Conservation (phyloP, 164 flowering plant genomes). For the Piper betle region DNA sequence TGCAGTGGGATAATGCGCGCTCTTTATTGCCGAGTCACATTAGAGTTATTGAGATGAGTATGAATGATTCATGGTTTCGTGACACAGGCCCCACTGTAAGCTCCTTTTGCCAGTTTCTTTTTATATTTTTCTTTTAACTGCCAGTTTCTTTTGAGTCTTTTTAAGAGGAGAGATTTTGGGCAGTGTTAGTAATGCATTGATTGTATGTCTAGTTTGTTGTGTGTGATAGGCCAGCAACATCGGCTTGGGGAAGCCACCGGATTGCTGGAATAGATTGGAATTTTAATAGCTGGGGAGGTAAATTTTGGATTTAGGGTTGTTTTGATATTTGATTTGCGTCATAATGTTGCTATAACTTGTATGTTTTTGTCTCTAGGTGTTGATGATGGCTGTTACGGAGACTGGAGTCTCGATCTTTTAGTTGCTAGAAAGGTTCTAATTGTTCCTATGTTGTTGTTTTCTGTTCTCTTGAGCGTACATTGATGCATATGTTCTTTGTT, state of each 20-base stretch:
- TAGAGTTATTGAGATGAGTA: conserved; percentile 80
- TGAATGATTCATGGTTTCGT: conserved; percentile 94
- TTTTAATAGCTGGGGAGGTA: conserved; percentile 96
- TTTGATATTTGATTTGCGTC: too few relatives aligned
- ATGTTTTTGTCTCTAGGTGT: conserved; percentile 26
- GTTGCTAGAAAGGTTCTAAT: conserved; percentile 74
- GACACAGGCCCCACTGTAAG: conserved; percentile 94
- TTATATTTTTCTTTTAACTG: background rate
- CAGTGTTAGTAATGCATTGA: background rate
- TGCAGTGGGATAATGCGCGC: conserved; percentile 78
- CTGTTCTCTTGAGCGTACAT: background rate
- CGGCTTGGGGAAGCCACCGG: conserved; percentile 13
- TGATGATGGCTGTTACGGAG: conserved; percentile 74
- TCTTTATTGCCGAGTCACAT: conserved; percentile 42
- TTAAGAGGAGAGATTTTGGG: background rate
- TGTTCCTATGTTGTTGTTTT: background rate
- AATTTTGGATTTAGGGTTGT: background rate
- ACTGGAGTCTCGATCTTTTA: conserved; percentile 81
- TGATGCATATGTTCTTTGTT: background rate
- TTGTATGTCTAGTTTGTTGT: conserved; percentile 52
- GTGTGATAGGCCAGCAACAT: conserved; percentile 15
- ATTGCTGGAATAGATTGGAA: conserved; percentile 94
- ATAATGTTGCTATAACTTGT: too few relatives aligned
- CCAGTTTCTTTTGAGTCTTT: background rate
- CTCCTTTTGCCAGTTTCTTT: conserved; percentile 1